Evolutionary conservation across 2,329 filamentous ascomycete genomes (phyloP), one percentile per base, ranked within the genome.

Genomic region (Cryphonectria naterciae): DNA sequence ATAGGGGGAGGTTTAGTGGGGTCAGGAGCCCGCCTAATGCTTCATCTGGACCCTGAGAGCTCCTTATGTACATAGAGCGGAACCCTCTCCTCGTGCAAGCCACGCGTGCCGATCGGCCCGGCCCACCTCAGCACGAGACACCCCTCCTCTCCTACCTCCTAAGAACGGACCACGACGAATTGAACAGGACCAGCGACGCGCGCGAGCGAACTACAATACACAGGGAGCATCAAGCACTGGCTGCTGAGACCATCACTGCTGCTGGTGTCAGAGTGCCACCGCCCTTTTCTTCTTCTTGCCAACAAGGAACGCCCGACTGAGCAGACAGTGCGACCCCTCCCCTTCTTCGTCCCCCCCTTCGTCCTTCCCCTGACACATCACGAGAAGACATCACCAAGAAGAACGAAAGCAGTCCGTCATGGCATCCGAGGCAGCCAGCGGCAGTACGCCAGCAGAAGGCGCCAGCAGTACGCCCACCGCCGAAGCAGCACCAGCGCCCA

Each of bases 341-440:
- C 43, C 43, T 17, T 22, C 43, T 22, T 49, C 19, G 43, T 22
- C 17, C 41, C 17, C 43, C 22, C 46, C 17, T 49, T 49, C 17
- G 17, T 25, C 52, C 52, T 13, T 7, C 25, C 54, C 25, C 25
- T 32, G 13, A 58, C 15, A 35, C 54, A 58, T 35, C 54, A 32
- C 54, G 54, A 58, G 54, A 19, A 56, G n/a, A 56, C 61, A 43
- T 28, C n/a, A 46, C 22, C 67, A 17, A 35, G 28, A 49, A 54
- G 58, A 56, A 58, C 32, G 39, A 35, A 39, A 15, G 37, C 25
- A 35, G 52, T 49, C 41, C 71, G 49, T 25, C 19, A 73, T 73
- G 71, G 69, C 69, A 17, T 73, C 71, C 32, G 71, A 73, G 63
- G 66, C 65, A 64, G 58, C 56, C 60, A 64, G 56, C n/a, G 10